phyloP scores from a whole-genome alignment of 2,329 filamentous ascomycete species.

The Xylariaceae sp. region DNA sequence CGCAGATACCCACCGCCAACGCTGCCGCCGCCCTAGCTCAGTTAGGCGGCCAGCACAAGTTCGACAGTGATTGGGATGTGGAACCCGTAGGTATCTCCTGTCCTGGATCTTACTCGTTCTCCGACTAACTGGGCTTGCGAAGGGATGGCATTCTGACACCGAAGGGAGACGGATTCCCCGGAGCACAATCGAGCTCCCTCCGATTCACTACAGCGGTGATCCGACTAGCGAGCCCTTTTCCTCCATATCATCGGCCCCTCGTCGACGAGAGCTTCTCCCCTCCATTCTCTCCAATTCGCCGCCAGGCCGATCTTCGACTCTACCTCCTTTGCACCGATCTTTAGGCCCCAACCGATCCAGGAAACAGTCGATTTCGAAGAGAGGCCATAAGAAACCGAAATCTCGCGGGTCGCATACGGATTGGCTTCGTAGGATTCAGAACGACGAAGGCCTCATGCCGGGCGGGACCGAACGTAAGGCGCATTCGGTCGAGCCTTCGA shows the following conservation, averaged over 20 bases:
- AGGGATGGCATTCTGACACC: constrained; percentile 69
- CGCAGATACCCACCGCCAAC: constrained; percentile 62
- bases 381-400: constrained; percentile 73
- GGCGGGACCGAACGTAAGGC: constrained; percentile 72
- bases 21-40: constrained; percentile 85
- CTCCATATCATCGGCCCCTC: constrained; percentile 51
- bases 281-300: constrained; percentile 79
- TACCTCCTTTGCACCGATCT: constrained; percentile 74
- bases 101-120: constrained; percentile 13
- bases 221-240: constrained; percentile 72
- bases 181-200: constrained; percentile 67
- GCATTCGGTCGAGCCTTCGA: constrained; percentile 76
- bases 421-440: constrained; percentile 55
- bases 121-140: constrained; percentile 23
- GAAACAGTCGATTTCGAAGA: constrained; percentile 82
- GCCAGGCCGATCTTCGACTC: constrained; percentile 78
- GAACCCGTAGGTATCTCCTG: constrained; percentile 57
- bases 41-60: constrained; percentile 66
- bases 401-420: constrained; percentile 66
- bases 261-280: constrained; percentile 70
- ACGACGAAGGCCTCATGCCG: constrained; percentile 59
- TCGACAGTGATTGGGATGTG: constrained; percentile 71
- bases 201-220: constrained; percentile 55
- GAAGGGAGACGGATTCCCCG: constrained; percentile 60
- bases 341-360: constrained; percentile 67